Evolutionary conservation across 164 flowering plant species (phyloP).

Genomic region (Warburgia ugandensis): DNA sequence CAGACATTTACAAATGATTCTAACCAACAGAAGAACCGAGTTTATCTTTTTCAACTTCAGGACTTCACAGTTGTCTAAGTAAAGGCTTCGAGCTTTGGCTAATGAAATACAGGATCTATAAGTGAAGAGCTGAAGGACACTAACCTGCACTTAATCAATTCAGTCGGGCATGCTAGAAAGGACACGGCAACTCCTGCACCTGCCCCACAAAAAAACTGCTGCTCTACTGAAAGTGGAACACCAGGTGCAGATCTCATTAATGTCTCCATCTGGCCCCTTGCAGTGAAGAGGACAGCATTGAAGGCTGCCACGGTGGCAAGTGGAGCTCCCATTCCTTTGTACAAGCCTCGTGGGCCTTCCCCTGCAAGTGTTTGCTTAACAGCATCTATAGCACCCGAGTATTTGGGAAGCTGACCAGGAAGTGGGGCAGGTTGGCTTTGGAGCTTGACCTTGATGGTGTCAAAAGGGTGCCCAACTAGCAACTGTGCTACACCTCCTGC

Average conservation of each 20-base stretch:
- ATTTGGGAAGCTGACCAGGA: slow-evolving; percentile 85
- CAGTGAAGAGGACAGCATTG: slow-evolving; percentile 90
- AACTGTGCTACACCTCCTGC: slow-evolving; percentile 94
- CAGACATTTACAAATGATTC: no score
- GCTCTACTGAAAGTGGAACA: slow-evolving; percentile 56
- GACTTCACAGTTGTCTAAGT: not conserved
- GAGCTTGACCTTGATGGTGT: slow-evolving; percentile 95
- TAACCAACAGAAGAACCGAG: not conserved
- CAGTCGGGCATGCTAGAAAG: slow-evolving; percentile 93
- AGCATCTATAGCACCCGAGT: slow-evolving; percentile 87
- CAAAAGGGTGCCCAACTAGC: slow-evolving; percentile 90
- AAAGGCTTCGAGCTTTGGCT: no score
- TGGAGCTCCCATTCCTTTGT: slow-evolving; percentile 99
- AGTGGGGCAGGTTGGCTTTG: slow-evolving; percentile 89
- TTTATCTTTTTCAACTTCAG: not conserved
- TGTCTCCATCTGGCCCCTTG: slow-evolving; percentile 87
- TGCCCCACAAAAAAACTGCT: slow-evolving; percentile 74
- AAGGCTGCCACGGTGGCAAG: slow-evolving; percentile 98
- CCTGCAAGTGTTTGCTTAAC: slow-evolving; percentile 80
- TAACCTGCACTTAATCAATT: slow-evolving; percentile 93
- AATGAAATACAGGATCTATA: not conserved
- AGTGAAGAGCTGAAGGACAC: slow-evolving; percentile 3
- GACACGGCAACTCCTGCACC: slow-evolving; percentile 97
- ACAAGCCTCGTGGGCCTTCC: slow-evolving; percentile 80
- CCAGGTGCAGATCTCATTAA: slow-evolving; percentile 79